These are phyloP conservation scores for Solanum rostratum DNA, from an alignment of 257 asterid species.

Conservation along the genomic window DNA sequence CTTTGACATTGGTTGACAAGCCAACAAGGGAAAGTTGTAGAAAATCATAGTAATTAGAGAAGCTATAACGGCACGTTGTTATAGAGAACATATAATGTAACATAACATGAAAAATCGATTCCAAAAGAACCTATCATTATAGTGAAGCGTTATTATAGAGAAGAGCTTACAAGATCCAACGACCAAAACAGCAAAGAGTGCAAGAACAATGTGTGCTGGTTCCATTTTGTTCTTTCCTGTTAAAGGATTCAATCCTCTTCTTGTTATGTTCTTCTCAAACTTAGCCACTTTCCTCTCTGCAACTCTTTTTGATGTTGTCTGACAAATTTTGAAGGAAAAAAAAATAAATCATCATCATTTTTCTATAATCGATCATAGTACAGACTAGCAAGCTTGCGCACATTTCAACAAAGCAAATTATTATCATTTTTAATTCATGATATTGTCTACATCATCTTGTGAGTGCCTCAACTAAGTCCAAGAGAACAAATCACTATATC, in stretches of 20 bases:
- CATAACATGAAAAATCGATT: not conserved
- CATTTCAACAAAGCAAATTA: not conserved
- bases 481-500: not conserved
- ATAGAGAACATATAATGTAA: not conserved
- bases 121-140: not conserved
- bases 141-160: not conserved
- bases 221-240: slow-evolving; percentile 38
- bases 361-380: not conserved
- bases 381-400: not conserved
- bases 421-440: not conserved
- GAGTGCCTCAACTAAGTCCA: not conserved
- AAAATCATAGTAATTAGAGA: not conserved
- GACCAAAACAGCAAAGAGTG: slow-evolving; percentile 68
- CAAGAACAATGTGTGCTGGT: slow-evolving; percentile 66
- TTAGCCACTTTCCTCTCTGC: slow-evolving; percentile 72
- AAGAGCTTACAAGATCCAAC: slow-evolving; percentile 50
- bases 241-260: slow-evolving; percentile 49
- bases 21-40: not conserved
- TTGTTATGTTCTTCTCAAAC: slow-evolving; percentile 75
- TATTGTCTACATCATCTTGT: not conserved
- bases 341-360: not conserved
- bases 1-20: not conserved
- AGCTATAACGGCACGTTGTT: not conserved
- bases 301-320: slow-evolving; percentile 77
- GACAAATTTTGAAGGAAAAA: not conserved